Conservation (phyloP, 2,329 filamentous ascomycete genomes). For the Xylaria arbuscula region DNA sequence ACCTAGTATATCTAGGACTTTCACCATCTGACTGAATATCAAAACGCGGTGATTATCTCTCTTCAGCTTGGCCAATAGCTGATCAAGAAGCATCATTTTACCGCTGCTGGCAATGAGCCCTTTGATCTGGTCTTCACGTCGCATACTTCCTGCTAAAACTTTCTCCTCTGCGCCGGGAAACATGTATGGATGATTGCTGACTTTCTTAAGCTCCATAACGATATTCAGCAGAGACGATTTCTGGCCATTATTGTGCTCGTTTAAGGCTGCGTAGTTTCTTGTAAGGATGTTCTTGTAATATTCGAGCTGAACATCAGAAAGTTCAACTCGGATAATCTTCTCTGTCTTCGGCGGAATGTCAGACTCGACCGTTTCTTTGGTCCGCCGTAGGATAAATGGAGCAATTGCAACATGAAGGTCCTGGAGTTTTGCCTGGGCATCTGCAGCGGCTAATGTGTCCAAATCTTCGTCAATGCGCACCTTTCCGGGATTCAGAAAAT, state of each 20-base stretch:
- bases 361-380: conserved; percentile 97
- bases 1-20: conserved; percentile 94
- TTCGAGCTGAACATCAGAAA: conserved; percentile 95
- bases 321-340: conserved; percentile 97
- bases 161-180: conserved; percentile 93
- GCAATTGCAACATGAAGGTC: conserved; percentile 88
- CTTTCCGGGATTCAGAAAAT: conserved; percentile 96
- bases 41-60: conserved; percentile 94
- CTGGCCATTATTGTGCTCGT: conserved; percentile 87
- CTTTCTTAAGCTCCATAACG: conserved; percentile 99
- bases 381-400: conserved; percentile 93
- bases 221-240: conserved; percentile 97
- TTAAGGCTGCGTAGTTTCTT: conserved; percentile 93
- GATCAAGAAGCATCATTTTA: conserved; percentile 99
- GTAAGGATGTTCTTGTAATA: conserved; percentile 99
- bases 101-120: conserved; percentile 96
- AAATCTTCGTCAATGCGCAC: conserved; percentile 92
- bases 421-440: conserved; percentile 87
- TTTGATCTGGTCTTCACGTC: conserved; percentile 90
- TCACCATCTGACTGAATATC: conserved; percentile 99
- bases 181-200: conserved; percentile 98
- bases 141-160: conserved; percentile 81
- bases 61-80: conserved; percentile 92
- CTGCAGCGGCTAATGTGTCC: conserved; percentile 78
- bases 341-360: conserved; percentile 97